Evolutionary conservation across 2,329 filamentous ascomycete species (phyloP).

Genomic region (Monosporascus sp.): DNA sequence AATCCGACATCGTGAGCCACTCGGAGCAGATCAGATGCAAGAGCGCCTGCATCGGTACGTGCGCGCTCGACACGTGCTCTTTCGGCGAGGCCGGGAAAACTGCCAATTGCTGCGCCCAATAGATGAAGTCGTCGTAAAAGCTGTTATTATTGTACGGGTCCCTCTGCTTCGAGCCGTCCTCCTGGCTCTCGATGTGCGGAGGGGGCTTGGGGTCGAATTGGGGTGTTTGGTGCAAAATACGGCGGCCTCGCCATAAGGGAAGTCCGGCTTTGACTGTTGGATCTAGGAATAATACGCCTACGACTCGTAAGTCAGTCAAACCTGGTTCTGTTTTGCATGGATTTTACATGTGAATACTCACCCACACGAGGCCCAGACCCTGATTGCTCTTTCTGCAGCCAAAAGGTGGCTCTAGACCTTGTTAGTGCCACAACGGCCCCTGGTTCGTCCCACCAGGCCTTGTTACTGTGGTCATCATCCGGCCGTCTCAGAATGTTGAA

Average conservation of each 20-base stretch:
- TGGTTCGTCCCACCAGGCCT: slow-evolving; percentile 16
- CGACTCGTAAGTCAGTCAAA: not conserved
- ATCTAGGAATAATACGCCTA: slow-evolving; percentile 10
- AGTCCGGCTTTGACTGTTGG: slow-evolving; percentile 11
- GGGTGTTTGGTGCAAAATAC: slow-evolving; percentile 12
- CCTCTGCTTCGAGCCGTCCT: not conserved
- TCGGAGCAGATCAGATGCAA: slow-evolving; percentile 21
- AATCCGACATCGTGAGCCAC: slow-evolving; percentile 22
- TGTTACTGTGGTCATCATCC: slow-evolving; percentile 18
- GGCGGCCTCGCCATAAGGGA: slow-evolving; percentile 21
- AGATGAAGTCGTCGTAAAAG: slow-evolving; percentile 20
- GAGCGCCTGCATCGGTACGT: slow-evolving; percentile 16
- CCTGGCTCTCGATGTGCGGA: not conserved
- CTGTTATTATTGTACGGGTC: slow-evolving; percentile 2
- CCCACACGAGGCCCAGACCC: not conserved
- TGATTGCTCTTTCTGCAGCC: slow-evolving; percentile 8
- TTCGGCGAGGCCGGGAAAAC: slow-evolving; percentile 4
- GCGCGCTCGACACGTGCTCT: not conserved
- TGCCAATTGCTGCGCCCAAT: slow-evolving; percentile 17
- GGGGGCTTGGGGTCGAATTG: not conserved
- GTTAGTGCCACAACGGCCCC: slow-evolving; percentile 15
- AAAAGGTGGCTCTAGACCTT: slow-evolving; percentile 20
- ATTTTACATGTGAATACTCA: not conserved
- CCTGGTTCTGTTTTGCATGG: not conserved
- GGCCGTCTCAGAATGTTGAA: slow-evolving; percentile 21